Base-by-base conservation (phyloP, 2,329 filamentous ascomycete genomes). In the Venturia asperata region DNA sequence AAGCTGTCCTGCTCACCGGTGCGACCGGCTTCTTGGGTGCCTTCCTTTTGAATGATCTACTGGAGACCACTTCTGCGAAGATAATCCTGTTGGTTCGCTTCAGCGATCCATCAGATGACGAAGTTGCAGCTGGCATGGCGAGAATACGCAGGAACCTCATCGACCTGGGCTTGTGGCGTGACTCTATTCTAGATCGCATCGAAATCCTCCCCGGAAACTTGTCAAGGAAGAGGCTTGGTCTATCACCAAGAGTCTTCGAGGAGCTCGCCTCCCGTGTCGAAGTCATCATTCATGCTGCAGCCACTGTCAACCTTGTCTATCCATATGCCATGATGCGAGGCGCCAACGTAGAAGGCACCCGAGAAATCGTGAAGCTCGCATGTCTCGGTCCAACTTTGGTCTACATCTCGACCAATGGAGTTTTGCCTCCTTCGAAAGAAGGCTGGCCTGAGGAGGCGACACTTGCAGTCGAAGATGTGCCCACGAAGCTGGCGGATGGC, bases 271-370 rank as follows among this genome's bases (percentile, higher is more conserved):
- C 78, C 13, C 83, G 85, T 7, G 81, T 90, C 0, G 81, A 92
- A 67, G 89, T 91, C 43, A 87, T 93, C 65, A 80, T 92, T 1
- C 90, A 93, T 72, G 87, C 89, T 43, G 90, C 86, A 34, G 90
- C 90, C 5, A 89, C 87, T 0, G 90, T 93, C 71, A 91, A 91
- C 72, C 78, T 93, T 61, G 88, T 93, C 0, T 92, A 93, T 69
- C 89, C 90, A 0, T 92, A 92, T 69, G 90, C 89, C 52, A 87
- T 89, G 0, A 78, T 93, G 69, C 83, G 89, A 64, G 84, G 82
- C 62, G 84, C 89, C 66, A 93, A 93, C 69, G 87, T 93, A 2
- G 85, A 85, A n/a, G 90, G 90, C n/a, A 92, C 89, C 0, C 80
- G 84, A 52, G 89, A 92, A 72, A 83, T 92, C 47, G 75, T 93